Conservation (phyloP, 495 filamentous ascomycete genomes). For the Xylona heveae region DNA sequence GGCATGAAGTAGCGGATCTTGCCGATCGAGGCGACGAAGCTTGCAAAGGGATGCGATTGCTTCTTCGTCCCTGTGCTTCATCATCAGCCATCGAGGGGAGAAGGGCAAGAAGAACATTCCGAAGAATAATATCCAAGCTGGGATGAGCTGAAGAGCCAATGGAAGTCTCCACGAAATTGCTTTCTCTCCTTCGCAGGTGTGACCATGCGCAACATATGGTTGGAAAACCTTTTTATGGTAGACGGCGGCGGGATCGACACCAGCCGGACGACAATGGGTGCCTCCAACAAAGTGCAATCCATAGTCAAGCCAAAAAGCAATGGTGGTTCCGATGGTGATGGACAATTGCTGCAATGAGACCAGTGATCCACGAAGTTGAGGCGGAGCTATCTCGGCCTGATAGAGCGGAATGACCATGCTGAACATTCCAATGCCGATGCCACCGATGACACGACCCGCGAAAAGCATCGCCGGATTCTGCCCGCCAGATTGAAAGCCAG, state of each 20-base stretch:
- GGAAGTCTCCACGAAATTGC: conserved; percentile 37
- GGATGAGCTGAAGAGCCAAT: conserved; percentile 27
- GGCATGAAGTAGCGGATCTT: background rate
- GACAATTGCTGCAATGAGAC: conserved; percentile 32
- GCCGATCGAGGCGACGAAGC: background rate
- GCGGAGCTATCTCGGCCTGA: conserved; percentile 33
- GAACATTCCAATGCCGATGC: conserved; percentile 18
- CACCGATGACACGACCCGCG: conserved; percentile 26
- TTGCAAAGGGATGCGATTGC: background rate
- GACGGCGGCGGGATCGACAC: conserved; percentile 38
- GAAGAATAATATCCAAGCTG: conserved; percentile 21
- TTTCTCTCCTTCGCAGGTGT: no score
- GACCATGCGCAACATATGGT: no score
- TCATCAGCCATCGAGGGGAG: background rate
- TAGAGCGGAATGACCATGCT: conserved; percentile 24
- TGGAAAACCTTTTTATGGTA: no score
- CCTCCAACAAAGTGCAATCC: conserved; percentile 17
- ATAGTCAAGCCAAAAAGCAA: conserved; percentile 23
- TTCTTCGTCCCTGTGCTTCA: background rate
- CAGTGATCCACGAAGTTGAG: conserved; percentile 29
- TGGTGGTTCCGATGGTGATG: conserved; percentile 32
- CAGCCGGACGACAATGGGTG: conserved; percentile 38
- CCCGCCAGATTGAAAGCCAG: conserved; percentile 20
- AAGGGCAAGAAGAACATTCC: conserved; percentile 17
- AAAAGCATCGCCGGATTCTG: conserved; percentile 19